Evolutionary conservation across 805 yeast genomes (phyloP).

Genomic region (Teunomyces tritomae): DNA sequence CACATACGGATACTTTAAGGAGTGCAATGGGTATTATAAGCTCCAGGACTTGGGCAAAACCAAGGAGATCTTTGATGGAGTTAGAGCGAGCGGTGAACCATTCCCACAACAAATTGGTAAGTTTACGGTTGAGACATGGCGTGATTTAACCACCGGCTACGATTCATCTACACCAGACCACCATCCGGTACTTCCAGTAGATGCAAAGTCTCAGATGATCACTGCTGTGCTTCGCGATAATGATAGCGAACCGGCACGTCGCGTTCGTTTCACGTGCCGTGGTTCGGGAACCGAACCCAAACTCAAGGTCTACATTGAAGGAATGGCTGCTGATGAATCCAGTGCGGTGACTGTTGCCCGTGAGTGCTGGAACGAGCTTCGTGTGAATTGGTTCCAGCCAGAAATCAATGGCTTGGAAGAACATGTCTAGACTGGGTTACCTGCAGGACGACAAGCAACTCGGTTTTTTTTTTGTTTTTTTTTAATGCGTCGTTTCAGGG

Average conservation of each 20-base stretch:
- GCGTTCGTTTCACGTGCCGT: slow-evolving; percentile 75
- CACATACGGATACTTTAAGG: slow-evolving; percentile 77
- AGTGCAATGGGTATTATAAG: slow-evolving; percentile 82
- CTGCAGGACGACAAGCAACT: too few relatives aligned
- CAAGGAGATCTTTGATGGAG: slow-evolving; percentile 49
- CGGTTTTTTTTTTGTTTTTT: too few relatives aligned
- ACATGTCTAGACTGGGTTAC: slow-evolving; percentile 20
- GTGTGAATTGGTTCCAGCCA: slow-evolving; percentile 69
- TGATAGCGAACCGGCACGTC: slow-evolving; percentile 6
- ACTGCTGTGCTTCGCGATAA: slow-evolving; percentile 48
- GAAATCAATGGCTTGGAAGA: slow-evolving; percentile 37
- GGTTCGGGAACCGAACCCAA: slow-evolving; percentile 98
- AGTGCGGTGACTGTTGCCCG: slow-evolving; percentile 53
- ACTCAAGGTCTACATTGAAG: slow-evolving; percentile 87
- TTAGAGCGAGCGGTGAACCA: slow-evolving; percentile 36
- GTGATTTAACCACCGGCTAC: slow-evolving; percentile 81
- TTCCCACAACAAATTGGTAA: slow-evolving; percentile 55
- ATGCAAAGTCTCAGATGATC: slow-evolving; percentile 80
- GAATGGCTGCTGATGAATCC: slow-evolving; percentile 46
- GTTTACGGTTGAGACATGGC: slow-evolving; percentile 60
- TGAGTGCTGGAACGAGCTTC: slow-evolving; percentile 64
- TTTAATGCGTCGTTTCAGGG: background rate
- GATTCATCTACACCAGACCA: slow-evolving; percentile 65
- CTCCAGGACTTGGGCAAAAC: slow-evolving; percentile 55
- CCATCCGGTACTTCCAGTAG: slow-evolving; percentile 66